These are phyloP conservation scores for Heterobasidion parviporum DNA, from an alignment of 1,284 basidiomycete genomes.

Conservation along the genomic window DNA sequence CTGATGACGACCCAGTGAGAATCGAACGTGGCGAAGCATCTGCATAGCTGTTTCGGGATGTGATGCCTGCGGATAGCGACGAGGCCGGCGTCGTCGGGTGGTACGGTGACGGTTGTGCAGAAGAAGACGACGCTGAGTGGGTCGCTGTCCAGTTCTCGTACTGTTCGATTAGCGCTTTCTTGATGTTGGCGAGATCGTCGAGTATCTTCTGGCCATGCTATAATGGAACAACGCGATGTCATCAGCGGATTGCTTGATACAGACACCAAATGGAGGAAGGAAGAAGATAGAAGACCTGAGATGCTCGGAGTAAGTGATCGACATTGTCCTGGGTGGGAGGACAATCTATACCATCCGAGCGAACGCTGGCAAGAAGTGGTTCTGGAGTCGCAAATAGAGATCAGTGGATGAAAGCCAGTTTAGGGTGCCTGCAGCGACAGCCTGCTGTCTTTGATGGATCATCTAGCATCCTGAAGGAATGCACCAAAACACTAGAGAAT, in stretches of 20 bases:
- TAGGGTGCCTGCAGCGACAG: not conserved
- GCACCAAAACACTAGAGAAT: no score
- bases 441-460: not conserved
- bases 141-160: slow-evolving; percentile 25
- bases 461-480: no score
- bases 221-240: not conserved
- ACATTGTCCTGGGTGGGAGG: not conserved
- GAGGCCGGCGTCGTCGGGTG: not conserved
- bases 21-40: not conserved
- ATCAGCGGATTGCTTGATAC: not conserved
- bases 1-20: slow-evolving; percentile 2
- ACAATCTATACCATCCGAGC: not conserved
- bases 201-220: slow-evolving; percentile 69
- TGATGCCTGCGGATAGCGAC: not conserved
- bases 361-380: not conserved
- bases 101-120: slow-evolving; percentile 1
- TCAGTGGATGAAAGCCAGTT: not conserved
- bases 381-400: not conserved
- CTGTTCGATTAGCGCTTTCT: slow-evolving; percentile 25
- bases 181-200: slow-evolving; percentile 25
- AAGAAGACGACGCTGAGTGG: slow-evolving; percentile 5
- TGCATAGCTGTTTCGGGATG: not conserved
- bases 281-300: not conserved
- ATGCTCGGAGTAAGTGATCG: not conserved
- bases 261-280: not conserved